Conservation (phyloP, 75 land plant species). For the Larix kaempferi region DNA sequence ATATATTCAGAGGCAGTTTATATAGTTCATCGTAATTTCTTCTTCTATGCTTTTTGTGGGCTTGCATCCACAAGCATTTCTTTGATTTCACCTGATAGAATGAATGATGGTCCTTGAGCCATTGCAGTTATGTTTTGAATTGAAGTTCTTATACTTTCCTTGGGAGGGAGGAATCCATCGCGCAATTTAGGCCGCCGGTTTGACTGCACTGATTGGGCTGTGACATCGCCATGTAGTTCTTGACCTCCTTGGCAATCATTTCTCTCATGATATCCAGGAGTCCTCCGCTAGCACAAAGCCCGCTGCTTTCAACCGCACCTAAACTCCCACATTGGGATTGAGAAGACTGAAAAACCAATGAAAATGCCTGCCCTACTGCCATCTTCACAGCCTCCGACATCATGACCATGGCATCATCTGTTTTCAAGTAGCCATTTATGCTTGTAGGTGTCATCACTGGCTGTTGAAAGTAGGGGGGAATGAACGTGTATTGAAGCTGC, state of each 20-base stretch:
- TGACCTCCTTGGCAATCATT: conserved; percentile 58
- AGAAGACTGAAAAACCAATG: conserved; percentile 17
- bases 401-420: conserved; percentile 26
- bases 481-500: neutral
- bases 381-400: conserved; percentile 35
- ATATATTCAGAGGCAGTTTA: neutral
- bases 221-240: conserved; percentile 36
- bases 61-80: neutral
- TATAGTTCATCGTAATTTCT: neutral
- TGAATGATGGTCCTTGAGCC: neutral
- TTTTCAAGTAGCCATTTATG: conserved; percentile 10
- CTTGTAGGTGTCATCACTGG: neutral
- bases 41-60: too few species aligned
- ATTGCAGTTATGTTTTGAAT: neutral
- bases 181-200: conserved; percentile 2
- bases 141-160: conserved; percentile 1
- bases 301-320: neutral
- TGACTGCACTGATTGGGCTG: conserved; percentile 1
- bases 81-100: neutral
- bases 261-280: conserved; percentile 43
- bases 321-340: conserved; percentile 12
- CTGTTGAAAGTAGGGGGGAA: neutral
- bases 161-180: neutral
- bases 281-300: conserved; percentile 14
- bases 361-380: conserved; percentile 37